A percentile compares a stretch with the other conserved stretches of the same genome.
phyloP scores from a whole-genome alignment of 73 alveolate species.

The Tetrahymena elliotti region DNA sequence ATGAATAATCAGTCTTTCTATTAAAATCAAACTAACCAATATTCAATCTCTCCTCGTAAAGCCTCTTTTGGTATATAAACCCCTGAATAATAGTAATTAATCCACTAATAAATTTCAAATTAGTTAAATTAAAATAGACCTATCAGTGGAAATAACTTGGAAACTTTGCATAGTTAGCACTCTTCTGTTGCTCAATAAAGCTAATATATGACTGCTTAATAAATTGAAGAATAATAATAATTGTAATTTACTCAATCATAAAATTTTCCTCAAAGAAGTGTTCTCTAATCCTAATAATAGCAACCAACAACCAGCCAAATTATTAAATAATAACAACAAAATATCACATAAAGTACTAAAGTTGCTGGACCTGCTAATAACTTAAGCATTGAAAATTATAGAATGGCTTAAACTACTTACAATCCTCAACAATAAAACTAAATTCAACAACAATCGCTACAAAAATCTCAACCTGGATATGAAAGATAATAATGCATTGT shows the following conservation, averaged over 20 bases:
- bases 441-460: neutral
- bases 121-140: neutral
- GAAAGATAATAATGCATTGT: neutral
- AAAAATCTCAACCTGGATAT: neutral
- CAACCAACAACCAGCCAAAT: neutral
- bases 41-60: neutral
- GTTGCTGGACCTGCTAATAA: neutral
- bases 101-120: neutral
- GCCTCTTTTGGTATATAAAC: neutral
- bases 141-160: neutral
- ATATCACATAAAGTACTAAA: neutral
- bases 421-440: neutral
- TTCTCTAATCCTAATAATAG: neutral
- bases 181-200: neutral
- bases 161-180: neutral
- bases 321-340: neutral
- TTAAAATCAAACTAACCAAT: neutral
- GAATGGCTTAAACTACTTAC: neutral
- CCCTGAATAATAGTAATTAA: neutral
- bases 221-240: neutral
- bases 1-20: neutral
- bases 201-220: neutral
- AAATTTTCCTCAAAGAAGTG: neutral
- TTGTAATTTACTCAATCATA: neutral
- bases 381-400: neutral